Percentiles rank a stretch among this genome's conserved stretches.
Evolutionary conservation across 1,284 basidiomycete genomes (phyloP).

Genomic region (Puccinia triticina): DNA sequence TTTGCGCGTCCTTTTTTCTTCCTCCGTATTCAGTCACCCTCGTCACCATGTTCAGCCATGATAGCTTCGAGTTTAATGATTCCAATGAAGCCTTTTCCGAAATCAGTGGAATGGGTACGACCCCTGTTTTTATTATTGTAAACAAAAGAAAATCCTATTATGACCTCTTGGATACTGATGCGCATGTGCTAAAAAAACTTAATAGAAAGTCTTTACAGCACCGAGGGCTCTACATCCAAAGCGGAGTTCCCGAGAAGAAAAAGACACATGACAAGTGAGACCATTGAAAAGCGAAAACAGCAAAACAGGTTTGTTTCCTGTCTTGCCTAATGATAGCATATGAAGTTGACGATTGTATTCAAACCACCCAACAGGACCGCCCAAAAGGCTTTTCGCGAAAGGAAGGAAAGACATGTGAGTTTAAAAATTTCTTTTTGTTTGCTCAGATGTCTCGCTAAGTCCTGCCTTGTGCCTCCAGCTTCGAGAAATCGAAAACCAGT

Average conservation of each 20-base stretch:
- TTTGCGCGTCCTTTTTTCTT: not conserved
- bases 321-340: not conserved
- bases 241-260: constrained; percentile 27
- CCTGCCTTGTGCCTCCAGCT: not conserved
- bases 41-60: constrained; percentile 11
- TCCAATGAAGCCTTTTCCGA: constrained; percentile 35
- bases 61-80: constrained; percentile 23
- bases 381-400: constrained; percentile 39
- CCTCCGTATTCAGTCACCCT: too few relatives aligned
- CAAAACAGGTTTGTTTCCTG: constrained; percentile 31
- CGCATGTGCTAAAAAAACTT: not conserved
- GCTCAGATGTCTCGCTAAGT: not conserved
- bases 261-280: constrained; percentile 36
- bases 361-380: constrained; percentile 13
- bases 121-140: not conserved
- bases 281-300: constrained; percentile 36
- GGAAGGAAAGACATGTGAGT: constrained; percentile 34
- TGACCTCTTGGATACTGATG: not conserved
- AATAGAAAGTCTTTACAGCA: constrained; percentile 29
- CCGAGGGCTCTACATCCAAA: constrained; percentile 14
- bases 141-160: not conserved
- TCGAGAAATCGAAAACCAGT: constrained; percentile 36
- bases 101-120: constrained; percentile 40
- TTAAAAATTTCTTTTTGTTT: not conserved
- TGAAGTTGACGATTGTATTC: not conserved